Evolutionary conservation across 73 alveolate species (phyloP).

Genomic region (Paramecium primaurelia): DNA sequence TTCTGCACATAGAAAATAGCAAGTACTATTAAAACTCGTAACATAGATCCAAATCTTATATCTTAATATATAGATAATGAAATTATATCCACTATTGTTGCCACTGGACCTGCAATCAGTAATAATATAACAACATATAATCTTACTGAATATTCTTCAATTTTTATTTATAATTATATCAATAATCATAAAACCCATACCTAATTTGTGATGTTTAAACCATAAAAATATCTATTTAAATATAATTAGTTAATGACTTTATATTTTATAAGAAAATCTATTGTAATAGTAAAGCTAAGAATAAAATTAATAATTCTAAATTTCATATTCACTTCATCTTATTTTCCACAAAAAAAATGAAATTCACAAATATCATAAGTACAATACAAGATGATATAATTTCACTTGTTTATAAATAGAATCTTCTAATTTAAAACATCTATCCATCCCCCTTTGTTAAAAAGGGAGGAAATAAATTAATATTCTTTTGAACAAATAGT

Average conservation of each 20-base stretch:
- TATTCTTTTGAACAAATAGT: background rate
- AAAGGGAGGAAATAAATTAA: background rate
- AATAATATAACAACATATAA: background rate
- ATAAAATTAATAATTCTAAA: background rate
- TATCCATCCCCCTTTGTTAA: background rate
- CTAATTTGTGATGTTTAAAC: background rate
- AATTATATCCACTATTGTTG: conserved; percentile 9
- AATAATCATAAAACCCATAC: background rate
- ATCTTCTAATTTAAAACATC: background rate
- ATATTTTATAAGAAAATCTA: background rate
- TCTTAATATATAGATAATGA: background rate
- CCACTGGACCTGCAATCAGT: background rate
- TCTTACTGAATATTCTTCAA: background rate
- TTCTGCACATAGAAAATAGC: conserved; percentile 8
- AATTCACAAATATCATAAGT: background rate
- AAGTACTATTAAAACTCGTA: conserved; percentile 2
- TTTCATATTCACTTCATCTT: background rate
- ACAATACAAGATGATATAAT: background rate
- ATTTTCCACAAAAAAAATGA: conserved; percentile 20
- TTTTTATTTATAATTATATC: background rate
- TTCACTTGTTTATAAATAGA: background rate
- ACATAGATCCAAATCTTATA: conserved; percentile 1
- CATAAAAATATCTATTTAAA: background rate
- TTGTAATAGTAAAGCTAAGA: background rate
- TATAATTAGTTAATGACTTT: background rate